These are phyloP conservation scores for Agapanthus africanus DNA, from an alignment of 106 monocot genomes.

Conservation along the genomic window DNA sequence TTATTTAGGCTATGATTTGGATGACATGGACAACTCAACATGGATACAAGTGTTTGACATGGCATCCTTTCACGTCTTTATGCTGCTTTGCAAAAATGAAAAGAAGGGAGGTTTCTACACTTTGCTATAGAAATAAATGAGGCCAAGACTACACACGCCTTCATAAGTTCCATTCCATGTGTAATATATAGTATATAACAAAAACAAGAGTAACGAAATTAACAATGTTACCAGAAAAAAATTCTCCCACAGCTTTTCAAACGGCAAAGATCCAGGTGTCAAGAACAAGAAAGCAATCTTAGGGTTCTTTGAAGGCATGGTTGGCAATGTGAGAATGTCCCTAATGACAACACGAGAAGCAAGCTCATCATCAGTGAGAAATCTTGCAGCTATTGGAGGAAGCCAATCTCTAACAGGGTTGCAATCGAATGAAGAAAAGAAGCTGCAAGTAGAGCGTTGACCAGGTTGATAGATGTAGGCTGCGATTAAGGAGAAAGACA, in stretches of 20 bases:
- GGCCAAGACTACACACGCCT: background rate
- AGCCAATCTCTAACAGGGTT: constrained; percentile 72
- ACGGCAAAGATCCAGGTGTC: constrained; percentile 82
- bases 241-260: constrained; percentile 91
- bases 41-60: background rate
- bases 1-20: no score
- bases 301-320: constrained; percentile 28
- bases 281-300: constrained; percentile 97
- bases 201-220: background rate
- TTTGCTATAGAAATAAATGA: background rate
- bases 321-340: constrained; percentile 48
- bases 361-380: constrained; percentile 76
- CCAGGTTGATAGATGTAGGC: constrained; percentile 57
- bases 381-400: constrained; percentile 40
- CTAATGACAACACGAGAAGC: constrained; percentile 42
- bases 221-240: constrained; percentile 55
- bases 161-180: background rate
- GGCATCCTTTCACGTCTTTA: background rate
- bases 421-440: constrained; percentile 61
- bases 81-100: background rate
- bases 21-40: background rate
- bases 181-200: background rate
- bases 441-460: constrained; percentile 50
- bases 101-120: background rate
- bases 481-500: constrained; percentile 58